These are phyloP conservation scores for Irpex sp. DNA, from an alignment of 1,284 basidiomycete species.

Conservation along the genomic window DNA sequence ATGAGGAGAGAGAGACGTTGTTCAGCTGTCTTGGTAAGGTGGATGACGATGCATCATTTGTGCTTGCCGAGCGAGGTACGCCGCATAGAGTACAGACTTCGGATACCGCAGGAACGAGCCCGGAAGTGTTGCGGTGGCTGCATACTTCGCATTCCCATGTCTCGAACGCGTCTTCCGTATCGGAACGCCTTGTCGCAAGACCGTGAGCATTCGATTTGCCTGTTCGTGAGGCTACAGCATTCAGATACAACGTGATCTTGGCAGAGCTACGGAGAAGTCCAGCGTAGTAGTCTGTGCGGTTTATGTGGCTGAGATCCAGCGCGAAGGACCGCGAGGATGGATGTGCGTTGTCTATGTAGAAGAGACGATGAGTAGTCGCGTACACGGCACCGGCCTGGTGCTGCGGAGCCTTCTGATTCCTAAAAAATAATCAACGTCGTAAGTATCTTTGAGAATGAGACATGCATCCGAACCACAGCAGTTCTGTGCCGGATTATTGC, in stretches of 20 bases:
- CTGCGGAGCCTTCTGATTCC: constrained; percentile 75
- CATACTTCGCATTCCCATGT: constrained; percentile 88
- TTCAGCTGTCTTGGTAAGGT: constrained; percentile 19
- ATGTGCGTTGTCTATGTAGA: constrained; percentile 70
- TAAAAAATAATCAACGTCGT: constrained; percentile 29
- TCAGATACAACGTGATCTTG: constrained; percentile 82
- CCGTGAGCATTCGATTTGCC: constrained; percentile 5
- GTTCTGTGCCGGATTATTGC: too few relatives aligned
- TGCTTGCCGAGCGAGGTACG: constrained; percentile 49
- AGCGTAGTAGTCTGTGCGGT: constrained; percentile 86
- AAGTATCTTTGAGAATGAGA: constrained; percentile 1
- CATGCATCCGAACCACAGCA: not conserved
- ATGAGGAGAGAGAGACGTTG: constrained; percentile 29
- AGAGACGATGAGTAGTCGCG: constrained; percentile 82
- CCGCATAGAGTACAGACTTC: constrained; percentile 73
- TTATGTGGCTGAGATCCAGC: constrained; percentile 64
- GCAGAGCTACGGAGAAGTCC: constrained; percentile 90
- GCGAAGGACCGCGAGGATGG: constrained; percentile 51
- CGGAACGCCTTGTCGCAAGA: constrained; percentile 7
- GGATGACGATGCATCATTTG: constrained; percentile 15
- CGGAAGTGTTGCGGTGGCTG: constrained; percentile 75
- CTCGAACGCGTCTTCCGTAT: constrained; percentile 33
- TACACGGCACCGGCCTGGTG: constrained; percentile 74
- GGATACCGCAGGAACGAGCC: constrained; percentile 57
- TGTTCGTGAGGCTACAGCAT: constrained; percentile 25